Evolutionary conservation across 2,329 filamentous ascomycete species (phyloP), one percentile per base, ranked within the genome.

Genomic region (Pyrenophora teres): DNA sequence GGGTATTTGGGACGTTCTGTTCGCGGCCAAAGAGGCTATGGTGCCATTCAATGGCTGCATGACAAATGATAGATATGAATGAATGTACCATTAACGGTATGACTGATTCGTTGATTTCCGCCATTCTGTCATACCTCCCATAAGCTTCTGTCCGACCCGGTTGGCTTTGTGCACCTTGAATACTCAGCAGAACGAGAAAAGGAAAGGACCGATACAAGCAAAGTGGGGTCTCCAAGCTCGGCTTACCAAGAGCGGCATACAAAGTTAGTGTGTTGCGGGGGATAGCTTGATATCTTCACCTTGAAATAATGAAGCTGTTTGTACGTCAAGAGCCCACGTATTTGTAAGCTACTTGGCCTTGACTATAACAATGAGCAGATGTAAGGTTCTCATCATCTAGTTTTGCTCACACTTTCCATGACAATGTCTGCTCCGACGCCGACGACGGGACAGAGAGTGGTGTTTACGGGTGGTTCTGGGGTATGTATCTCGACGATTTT

Each of bases 391-490:
- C 27, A 4, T 12, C 27, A 13, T 30, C 27, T 12, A 12, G 27
- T 13, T 16, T 15, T 25, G 23, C 12, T 39, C 16, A 9, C 37
- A n/a, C 6, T 38, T 25, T 31, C 15, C 6, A 12, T 7, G 19
- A 38, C 38, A n/a, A 60, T 63, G 59, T 18, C 46, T 38, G 9
- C 46, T 32, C 3, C 43, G 27, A 16, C 48, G 8, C 35, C 37
- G 10, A 15, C 53, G 30, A 27, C 36, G 21, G 40, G 32, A 37
- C 63, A 77, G 60, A 72, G 76, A 30, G 76, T 80, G 54, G 77
- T 83, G 40, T 78, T 83, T 57, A 83, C 81, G 0, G 81, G 81
- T 33, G 81, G 81, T 52, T 80, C 77, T 42, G 81, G 81, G 42
- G 81, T 83, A 44, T 16, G 44, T 9, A 18, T 15, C 7, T 33